Evolutionary conservation across 306 rosid genomes (phyloP), one percentile per base, ranked within the genome.

Genomic region (Cercis canadensis): DNA sequence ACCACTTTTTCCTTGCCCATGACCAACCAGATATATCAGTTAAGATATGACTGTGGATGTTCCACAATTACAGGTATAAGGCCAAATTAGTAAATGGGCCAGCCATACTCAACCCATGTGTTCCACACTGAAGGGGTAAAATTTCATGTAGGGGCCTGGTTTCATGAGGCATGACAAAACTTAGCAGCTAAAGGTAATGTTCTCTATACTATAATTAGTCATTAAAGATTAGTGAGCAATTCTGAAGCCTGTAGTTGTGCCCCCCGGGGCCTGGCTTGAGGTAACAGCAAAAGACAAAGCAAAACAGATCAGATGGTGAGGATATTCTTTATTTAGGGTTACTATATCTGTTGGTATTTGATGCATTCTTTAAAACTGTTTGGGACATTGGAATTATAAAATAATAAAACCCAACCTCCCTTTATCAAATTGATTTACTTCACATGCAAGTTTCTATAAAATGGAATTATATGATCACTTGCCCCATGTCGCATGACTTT

Each of bases 221-320:
- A 40, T 43, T 57, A 47, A 55, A 58, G 60, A 43, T 65, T 44
- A 60, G 73, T 57, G 78, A 76, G 73, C 50, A 59, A 69, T 14
- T 54, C 54, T 49, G 45, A 73, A 53, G 47, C 61, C 15, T 41
- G n/a, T 51, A 6, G 36, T 63, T 46, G 40, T 65, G 64, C 43
- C 41, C 67, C 75, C 67, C 75, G 40, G 61, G 47, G 56, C 65
- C 39, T 73, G 63, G 45, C 78, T 36, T 45, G 21, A 57, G 72
- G 69, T 62, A 66, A 79, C 77, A 71, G 73, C 84, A 50, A 76
- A 77, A 61, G 79, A 81, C 82, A 79, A 56, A 60, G 52, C 32
- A 72, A 6, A 58, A 79, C 36, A 56, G 76, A 70, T 87, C 81
- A 64, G 67, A 52, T 17, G 67, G 45, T 17, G 66, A 39, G 51